Base-by-base conservation (phyloP, 805 yeast genomes). In the Ogataea sp. region DNA sequence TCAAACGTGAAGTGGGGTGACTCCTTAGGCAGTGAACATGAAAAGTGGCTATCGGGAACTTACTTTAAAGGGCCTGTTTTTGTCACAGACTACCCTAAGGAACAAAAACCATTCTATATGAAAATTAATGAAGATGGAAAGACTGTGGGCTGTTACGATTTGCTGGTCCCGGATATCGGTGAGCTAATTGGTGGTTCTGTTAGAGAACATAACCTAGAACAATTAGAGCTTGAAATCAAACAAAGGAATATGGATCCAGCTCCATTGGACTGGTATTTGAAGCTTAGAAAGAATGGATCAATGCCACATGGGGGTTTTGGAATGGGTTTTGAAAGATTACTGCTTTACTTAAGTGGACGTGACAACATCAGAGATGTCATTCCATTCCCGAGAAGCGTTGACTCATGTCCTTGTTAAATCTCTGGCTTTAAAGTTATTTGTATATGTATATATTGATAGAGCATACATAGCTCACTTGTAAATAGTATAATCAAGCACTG, bases 271-370 rank as follows among this genome's bases (percentile, higher is more conserved):
- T 93, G 99, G 99, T 93, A 89, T 54, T 48, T 81, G 21, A 73
- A 80, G 1, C 66, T 83, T 8, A 68, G 98, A 43, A 65, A 65
- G 44, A 79, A 83, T 49, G 97, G 97, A 0, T 65, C 83, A 2
- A 80, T 80, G 18, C 96, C 97, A 0, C 97, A 90, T 56, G 98
- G 98, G 36, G 99, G 99, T 0, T 93, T 83, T 61, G 99, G 99
- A 0, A 66, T 93, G 68, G 99, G 99, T 0, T 77, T 89, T 48
- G 98, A 93, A 58, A 67, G 99, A 43, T 61, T 93, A 24, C 58
- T 93, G 14, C 77, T 83, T 39, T 89, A 80, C 48, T 62, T 88
- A 40, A 70, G 79, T 7, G 87, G 80, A 3, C 67, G 81, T 16
- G 89, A 81, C 24, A 93, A 89, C 54, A 76, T 93, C 32, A 72